Conservation (phyloP, 139 green algal species). For the Chlamydomonas sp. region DNA sequence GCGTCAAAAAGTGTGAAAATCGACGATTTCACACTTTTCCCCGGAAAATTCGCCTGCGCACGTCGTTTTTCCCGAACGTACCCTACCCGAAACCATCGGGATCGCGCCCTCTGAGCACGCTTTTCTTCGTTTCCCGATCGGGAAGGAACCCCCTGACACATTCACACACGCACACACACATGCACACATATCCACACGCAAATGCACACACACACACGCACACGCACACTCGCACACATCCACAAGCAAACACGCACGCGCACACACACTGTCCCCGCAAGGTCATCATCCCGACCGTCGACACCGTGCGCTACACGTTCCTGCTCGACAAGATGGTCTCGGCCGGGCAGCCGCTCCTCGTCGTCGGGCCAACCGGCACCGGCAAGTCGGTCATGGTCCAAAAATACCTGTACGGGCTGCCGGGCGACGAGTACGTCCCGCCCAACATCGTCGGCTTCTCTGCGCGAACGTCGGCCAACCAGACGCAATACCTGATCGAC, state of each 20-base stretch:
- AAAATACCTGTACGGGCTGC: constrained; percentile 50
- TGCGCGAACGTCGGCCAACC: constrained; percentile 57
- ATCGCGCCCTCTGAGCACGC: too few relatives aligned
- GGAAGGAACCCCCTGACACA: too few relatives aligned
- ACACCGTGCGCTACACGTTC: constrained; percentile 62
- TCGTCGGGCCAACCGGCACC: constrained; percentile 63
- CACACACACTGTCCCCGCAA: constrained; percentile 18
- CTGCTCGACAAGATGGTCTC: constrained; percentile 54
- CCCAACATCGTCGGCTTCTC: constrained; percentile 62
- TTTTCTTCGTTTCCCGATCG: too few relatives aligned
- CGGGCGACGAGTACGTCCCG: constrained; percentile 38
- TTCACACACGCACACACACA: too few relatives aligned
- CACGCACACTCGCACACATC: too few relatives aligned
- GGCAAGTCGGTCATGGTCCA: constrained; percentile 51
- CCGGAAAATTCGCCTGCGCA: too few relatives aligned
- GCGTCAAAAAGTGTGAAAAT: too few relatives aligned
- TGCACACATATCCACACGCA: too few relatives aligned
- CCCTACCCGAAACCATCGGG: too few relatives aligned
- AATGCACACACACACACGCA: constrained; percentile 12
- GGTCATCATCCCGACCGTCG: constrained; percentile 63
- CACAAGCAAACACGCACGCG: too few relatives aligned
- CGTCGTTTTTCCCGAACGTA: too few relatives aligned
- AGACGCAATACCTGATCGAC: constrained; percentile 51
- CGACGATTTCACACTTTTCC: too few relatives aligned
- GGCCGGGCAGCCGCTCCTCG: constrained; percentile 43